Evolutionary conservation across 768 basidiomycete genomes (phyloP).

Genomic region (Leccinum truebloodii): DNA sequence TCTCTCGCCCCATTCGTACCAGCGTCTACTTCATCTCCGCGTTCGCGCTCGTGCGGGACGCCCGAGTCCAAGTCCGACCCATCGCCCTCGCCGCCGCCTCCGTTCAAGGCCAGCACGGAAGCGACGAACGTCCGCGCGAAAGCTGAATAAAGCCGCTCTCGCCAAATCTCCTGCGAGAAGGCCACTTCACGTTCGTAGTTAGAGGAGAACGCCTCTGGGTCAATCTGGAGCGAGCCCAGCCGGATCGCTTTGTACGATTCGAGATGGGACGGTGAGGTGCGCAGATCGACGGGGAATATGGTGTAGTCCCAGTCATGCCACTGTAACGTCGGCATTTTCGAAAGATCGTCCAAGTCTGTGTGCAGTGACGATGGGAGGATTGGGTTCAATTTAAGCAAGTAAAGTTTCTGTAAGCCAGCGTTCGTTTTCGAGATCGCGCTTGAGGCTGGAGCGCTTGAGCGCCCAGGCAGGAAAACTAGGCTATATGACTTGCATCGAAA

Average conservation of each 20-base stretch:
- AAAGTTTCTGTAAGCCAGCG: not conserved
- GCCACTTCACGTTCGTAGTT: slow-evolving; percentile 24
- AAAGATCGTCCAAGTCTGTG: not conserved
- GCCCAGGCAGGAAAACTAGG: not conserved
- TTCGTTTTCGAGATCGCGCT: not conserved
- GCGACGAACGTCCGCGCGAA: slow-evolving; percentile 20
- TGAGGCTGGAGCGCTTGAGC: not conserved
- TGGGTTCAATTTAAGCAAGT: not conserved
- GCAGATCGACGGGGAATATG: slow-evolving; percentile 17
- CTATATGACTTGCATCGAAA: not conserved
- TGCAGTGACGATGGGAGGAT: not conserved
- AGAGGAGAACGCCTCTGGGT: slow-evolving; percentile 25
- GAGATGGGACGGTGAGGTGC: slow-evolving; percentile 27
- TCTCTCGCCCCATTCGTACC: not conserved
- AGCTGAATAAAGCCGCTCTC: slow-evolving; percentile 16
- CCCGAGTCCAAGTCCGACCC: not conserved
- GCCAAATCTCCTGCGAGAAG: slow-evolving; percentile 25
- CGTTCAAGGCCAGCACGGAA: not conserved
- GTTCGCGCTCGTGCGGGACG: not conserved
- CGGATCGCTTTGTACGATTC: slow-evolving; percentile 21
- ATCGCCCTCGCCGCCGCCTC: not conserved
- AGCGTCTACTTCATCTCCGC: not conserved
- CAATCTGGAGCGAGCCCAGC: slow-evolving; percentile 23
- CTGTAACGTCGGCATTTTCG: not conserved
- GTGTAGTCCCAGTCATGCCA: slow-evolving; percentile 5